These are phyloP conservation scores for Onygenales sp. DNA, from an alignment of 2,329 filamentous ascomycete genomes.

Conservation along the genomic window DNA sequence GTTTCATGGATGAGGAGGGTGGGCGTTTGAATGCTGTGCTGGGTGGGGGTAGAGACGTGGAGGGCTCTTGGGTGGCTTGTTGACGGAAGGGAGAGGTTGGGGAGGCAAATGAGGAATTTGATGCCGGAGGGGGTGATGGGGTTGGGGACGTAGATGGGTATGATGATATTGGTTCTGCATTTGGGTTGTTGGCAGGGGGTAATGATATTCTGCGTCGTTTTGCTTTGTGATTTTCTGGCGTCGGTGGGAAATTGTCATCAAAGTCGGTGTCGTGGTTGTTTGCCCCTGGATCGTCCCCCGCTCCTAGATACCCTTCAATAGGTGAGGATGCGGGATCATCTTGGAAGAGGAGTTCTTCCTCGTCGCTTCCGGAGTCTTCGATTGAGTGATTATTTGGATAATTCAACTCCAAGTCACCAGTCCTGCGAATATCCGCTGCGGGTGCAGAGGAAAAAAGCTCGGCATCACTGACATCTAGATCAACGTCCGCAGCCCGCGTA, in stretches of 20 bases:
- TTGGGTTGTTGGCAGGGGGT: constrained; percentile 3
- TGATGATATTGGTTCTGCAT: constrained; percentile 13
- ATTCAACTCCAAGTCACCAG: not conserved
- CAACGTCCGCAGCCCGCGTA: constrained; percentile 2
- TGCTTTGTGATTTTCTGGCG: constrained; percentile 12
- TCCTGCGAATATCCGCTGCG: not conserved
- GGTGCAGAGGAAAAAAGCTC: not conserved
- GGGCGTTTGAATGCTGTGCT: not conserved
- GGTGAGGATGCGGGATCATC: not conserved
- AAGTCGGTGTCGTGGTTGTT: constrained; percentile 16
- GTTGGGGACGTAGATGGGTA: constrained; percentile 7
- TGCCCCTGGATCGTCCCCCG: not conserved
- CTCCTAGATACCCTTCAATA: not conserved
- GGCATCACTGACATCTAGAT: not conserved
- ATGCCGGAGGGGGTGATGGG: constrained; percentile 4
- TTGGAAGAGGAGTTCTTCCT: not conserved
- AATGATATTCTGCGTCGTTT: constrained; percentile 25
- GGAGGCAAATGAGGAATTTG: constrained; percentile 5
- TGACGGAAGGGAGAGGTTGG: not conserved
- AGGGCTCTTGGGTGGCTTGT: constrained; percentile 1
- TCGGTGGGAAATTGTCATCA: constrained; percentile 22
- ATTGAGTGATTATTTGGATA: not conserved
- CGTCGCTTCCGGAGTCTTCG: constrained; percentile 4
- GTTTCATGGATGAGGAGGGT: constrained; percentile 1
- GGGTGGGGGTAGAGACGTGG: constrained; percentile 7